phyloP scores from a whole-genome alignment of 352 stramenopile genomes.

The Globisporangium sylvaticum region DNA sequence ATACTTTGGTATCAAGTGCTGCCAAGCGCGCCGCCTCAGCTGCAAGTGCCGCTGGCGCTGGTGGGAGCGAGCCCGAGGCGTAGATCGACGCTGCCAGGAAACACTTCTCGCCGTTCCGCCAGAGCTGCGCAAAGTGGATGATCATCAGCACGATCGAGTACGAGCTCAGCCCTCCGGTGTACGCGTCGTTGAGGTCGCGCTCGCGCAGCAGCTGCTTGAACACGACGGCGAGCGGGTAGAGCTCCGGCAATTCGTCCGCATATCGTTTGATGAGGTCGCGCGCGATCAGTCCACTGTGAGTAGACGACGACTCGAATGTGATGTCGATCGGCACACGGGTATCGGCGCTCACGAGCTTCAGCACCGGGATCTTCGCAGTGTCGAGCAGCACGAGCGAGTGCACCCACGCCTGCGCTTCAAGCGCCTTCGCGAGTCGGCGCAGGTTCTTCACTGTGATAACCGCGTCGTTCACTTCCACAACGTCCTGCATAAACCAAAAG shows the following conservation, averaged over 20 bases:
- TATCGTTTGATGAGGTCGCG: slow-evolving; percentile 85
- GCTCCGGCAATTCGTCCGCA: slow-evolving; percentile 74
- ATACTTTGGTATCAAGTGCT: slow-evolving; percentile 11
- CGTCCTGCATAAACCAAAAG: slow-evolving; percentile 23
- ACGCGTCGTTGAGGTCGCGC: slow-evolving; percentile 89
- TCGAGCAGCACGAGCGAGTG: slow-evolving; percentile 81
- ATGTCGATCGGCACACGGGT: slow-evolving; percentile 84
- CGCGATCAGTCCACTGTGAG: slow-evolving; percentile 76
- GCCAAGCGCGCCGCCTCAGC: slow-evolving; percentile 18
- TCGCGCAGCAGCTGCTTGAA: slow-evolving; percentile 90
- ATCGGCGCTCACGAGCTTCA: slow-evolving; percentile 76
- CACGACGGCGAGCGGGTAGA: slow-evolving; percentile 87
- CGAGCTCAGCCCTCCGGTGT: slow-evolving; percentile 88
- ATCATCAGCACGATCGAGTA: slow-evolving; percentile 93
- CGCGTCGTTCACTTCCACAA: slow-evolving; percentile 61
- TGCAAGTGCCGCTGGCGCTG: slow-evolving; percentile 23
- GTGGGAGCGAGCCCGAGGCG: slow-evolving; percentile 50
- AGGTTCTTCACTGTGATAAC: slow-evolving; percentile 57
- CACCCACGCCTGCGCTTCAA: slow-evolving; percentile 70
- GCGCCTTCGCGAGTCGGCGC: slow-evolving; percentile 43
- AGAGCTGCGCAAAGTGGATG: slow-evolving; percentile 81
- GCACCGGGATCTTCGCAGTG: slow-evolving; percentile 76
- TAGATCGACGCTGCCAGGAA: slow-evolving; percentile 62
- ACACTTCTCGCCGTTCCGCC: slow-evolving; percentile 44
- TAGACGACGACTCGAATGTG: slow-evolving; percentile 78